Evolutionary conservation across 768 basidiomycete species (phyloP).

Genomic region (Porpolomopsis calyptriformis): DNA sequence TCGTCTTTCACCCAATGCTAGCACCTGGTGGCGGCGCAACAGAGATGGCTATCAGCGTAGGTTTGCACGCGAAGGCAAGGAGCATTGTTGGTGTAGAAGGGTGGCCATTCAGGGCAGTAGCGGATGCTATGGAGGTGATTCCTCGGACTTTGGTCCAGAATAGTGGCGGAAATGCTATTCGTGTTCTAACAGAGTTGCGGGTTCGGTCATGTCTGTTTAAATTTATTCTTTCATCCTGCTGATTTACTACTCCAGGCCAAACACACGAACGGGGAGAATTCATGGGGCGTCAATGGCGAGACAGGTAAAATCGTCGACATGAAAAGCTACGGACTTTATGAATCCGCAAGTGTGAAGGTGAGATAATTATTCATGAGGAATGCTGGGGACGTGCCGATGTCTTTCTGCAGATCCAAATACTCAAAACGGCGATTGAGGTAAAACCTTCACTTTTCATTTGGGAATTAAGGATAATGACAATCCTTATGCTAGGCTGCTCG

Average conservation of each 20-base stretch:
- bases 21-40: conserved; percentile 95
- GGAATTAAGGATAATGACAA: neutral
- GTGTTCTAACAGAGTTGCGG: conserved; percentile 86
- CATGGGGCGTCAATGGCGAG: conserved; percentile 93
- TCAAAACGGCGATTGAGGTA: conserved; percentile 95
- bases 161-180: conserved; percentile 87
- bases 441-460: conserved; percentile 10
- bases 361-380: neutral
- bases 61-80: conserved; percentile 69
- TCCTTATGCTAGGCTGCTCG: conserved; percentile 54
- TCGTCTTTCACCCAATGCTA: conserved; percentile 90
- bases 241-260: conserved; percentile 55
- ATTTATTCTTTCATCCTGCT: conserved; percentile 1
- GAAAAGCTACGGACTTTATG: conserved; percentile 88
- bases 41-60: conserved; percentile 95
- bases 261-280: conserved; percentile 82
- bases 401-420: conserved; percentile 63
- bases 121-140: conserved; percentile 96
- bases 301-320: conserved; percentile 94
- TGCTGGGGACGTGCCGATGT: neutral
- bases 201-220: conserved; percentile 31
- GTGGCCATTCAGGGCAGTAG: conserved; percentile 85
- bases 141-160: conserved; percentile 93
- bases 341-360: conserved; percentile 93
- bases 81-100: conserved; percentile 80